phyloP scores from a whole-genome alignment of 1,139 yeast genomes.

The Saccharomycopsis crataegensis region DNA sequence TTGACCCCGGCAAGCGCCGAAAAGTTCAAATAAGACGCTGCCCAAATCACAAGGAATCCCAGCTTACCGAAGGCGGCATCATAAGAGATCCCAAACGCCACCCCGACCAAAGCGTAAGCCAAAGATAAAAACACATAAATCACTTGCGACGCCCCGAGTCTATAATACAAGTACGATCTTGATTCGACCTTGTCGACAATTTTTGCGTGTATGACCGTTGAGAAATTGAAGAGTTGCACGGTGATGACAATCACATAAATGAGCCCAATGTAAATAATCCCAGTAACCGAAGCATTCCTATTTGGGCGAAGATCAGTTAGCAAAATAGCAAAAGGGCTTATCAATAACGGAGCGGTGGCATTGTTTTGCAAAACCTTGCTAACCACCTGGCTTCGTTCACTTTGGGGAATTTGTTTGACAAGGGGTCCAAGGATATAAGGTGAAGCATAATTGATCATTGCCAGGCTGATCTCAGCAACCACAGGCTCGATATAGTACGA shows the following conservation, averaged over 20 bases:
- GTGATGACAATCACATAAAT: slow-evolving; percentile 11
- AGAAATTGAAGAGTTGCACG: slow-evolving; percentile 42
- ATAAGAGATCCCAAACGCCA: slow-evolving; percentile 38
- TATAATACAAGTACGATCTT: slow-evolving; percentile 32
- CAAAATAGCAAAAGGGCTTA: slow-evolving; percentile 8
- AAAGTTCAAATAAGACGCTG: slow-evolving; percentile 37
- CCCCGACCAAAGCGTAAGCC: slow-evolving; percentile 37
- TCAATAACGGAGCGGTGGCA: slow-evolving; percentile 2
- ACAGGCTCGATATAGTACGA: slow-evolving; percentile 5
- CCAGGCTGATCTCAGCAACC: background rate
- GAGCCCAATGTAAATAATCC: slow-evolving; percentile 12
- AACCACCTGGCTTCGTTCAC: background rate
- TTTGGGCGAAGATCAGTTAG: slow-evolving; percentile 7
- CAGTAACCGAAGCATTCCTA: slow-evolving; percentile 1
- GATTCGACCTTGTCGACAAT: slow-evolving; percentile 35
- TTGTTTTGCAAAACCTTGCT: background rate
- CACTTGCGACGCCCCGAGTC: slow-evolving; percentile 36
- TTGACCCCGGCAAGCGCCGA: slow-evolving; percentile 45
- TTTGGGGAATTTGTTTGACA: background rate
- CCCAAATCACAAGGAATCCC: slow-evolving; percentile 50
- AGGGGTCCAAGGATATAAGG: slow-evolving; percentile 1
- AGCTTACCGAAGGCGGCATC: slow-evolving; percentile 39
- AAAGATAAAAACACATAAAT: slow-evolving; percentile 38
- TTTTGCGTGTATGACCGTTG: slow-evolving; percentile 36
- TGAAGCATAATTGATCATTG: slow-evolving; percentile 4